Base-by-base conservation (phyloP, 805 yeast species). In the Candida ascalaphidarum region DNA sequence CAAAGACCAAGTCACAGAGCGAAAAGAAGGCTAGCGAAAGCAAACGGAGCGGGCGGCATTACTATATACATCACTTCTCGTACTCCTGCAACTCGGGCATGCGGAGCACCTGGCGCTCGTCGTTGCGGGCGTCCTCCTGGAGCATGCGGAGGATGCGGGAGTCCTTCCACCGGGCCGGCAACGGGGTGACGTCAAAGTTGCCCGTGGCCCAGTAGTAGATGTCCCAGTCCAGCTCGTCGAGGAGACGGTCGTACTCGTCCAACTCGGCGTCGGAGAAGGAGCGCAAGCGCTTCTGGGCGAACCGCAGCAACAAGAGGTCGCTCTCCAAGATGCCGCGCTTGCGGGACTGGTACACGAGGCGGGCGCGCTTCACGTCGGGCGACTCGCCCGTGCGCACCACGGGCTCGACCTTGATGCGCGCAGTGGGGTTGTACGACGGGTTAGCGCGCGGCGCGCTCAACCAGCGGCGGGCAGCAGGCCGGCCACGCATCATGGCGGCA, bases 191-290 rank as follows among this genome's bases (percentile, higher is more conserved):
- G 20, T 73, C 76, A 44, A 60, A 82, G 52, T 88, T 84, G 40
- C 72, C 74, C 2, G 96, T 85, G 15, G 94, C 95, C 98, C 98
- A 89, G 61, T 92, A 92, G 55, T 84, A 92, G 35, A 92, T 88
- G 55, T 92, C 98, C 98, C 98, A 92, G 55, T 92, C 98, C n/a
- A 89, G 74, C 55, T 89, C 94, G 53, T 92, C 94, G 48, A 92
- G 66, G 33, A 92, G 57, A 32, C 66, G 50, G 48, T 89, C 96
- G 53, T 84, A 92, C 53, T 92, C 97, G 26, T 75, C 80, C 30
- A 92, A 61, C 55, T 85, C 81, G 30, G 66, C 78, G 35, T 60
- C 54, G 9, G 68, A 62, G 64, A 92, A 69, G 1, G 49, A 47
- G 21, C 66, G 55, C 37, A 92, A 61, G 47, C 82, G 72, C 46